phyloP scores from a whole-genome alignment of 768 basidiomycete species.

The Auricularia heimuer region DNA sequence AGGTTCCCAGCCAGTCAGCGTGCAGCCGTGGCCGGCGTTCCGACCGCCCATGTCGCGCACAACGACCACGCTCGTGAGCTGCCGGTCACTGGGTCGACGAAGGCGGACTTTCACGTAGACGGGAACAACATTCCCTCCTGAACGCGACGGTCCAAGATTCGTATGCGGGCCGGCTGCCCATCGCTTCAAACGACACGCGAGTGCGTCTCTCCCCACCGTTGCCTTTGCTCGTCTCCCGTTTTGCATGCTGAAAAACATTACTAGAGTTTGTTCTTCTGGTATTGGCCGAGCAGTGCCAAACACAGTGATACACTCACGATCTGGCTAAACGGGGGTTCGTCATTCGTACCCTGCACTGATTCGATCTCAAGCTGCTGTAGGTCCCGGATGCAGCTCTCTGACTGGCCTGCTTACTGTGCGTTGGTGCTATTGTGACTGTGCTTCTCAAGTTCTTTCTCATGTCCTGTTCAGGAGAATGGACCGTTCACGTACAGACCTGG shows the following conservation, averaged over 20 bases:
- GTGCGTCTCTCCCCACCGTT: not conserved
- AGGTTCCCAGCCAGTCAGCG: too few species aligned
- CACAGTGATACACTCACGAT: conserved; percentile 3
- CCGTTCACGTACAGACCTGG: conserved; percentile 10
- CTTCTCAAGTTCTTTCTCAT: not conserved
- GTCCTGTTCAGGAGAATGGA: conserved; percentile 5
- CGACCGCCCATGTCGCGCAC: too few species aligned
- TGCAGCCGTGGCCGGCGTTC: too few species aligned
- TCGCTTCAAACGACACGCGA: not conserved
- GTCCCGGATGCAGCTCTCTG: not conserved
- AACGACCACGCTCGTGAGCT: too few species aligned
- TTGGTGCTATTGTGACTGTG: not conserved
- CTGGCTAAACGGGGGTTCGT: conserved; percentile 6
- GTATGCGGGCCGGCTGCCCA: conserved; percentile 2
- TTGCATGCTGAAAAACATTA: not conserved
- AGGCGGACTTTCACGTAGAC: not conserved
- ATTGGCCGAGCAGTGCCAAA: conserved; percentile 3
- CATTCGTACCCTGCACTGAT: not conserved
- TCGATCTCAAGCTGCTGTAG: not conserved
- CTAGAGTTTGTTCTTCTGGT: conserved; percentile 8
- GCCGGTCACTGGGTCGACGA: not conserved
- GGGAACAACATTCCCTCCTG: not conserved
- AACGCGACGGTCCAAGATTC: conserved; percentile 3
- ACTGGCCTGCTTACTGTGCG: not conserved
- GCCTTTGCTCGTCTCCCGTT: too few species aligned